Evolutionary conservation across 106 monocot species (phyloP).

Genomic region (Alisma plantagoaquatica): DNA sequence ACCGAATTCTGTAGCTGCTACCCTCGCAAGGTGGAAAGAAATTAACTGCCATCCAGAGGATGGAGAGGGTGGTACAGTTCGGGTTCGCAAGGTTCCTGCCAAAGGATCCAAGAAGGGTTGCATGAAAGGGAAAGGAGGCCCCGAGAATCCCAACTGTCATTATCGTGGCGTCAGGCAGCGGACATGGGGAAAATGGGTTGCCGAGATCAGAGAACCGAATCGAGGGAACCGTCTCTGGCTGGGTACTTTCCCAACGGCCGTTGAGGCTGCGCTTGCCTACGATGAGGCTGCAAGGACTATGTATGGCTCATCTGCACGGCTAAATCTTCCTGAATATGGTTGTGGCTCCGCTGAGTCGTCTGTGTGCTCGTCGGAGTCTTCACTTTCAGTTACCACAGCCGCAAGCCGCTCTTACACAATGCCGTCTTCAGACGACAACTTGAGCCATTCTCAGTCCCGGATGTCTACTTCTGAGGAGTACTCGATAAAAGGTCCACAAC

Average conservation of each 20-base stretch:
- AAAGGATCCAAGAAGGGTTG: constrained; percentile 82
- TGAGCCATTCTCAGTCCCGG: too few species aligned
- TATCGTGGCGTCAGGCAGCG: constrained; percentile 85
- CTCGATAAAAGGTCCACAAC: too few species aligned
- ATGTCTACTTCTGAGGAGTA: too few species aligned
- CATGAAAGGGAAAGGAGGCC: constrained; percentile 87
- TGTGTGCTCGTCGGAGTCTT: constrained; percentile 6
- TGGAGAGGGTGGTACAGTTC: constrained; percentile 1
- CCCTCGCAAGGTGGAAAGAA: constrained; percentile 38
- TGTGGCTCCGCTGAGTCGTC: neutral
- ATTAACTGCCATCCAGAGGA: constrained; percentile 4
- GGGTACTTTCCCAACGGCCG: constrained; percentile 58
- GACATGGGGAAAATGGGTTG: constrained; percentile 92
- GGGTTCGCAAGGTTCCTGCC: constrained; percentile 31
- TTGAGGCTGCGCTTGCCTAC: constrained; percentile 62
- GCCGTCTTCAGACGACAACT: too few species aligned
- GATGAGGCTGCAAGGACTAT: constrained; percentile 72
- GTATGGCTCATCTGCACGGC: constrained; percentile 53
- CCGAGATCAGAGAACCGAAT: constrained; percentile 80
- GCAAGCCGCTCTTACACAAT: too few species aligned
- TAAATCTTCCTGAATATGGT: constrained; percentile 32
- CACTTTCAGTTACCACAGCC: too few species aligned
- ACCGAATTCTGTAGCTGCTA: constrained; percentile 26
- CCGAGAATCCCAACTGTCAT: constrained; percentile 47
- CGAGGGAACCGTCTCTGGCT: constrained; percentile 67